phyloP scores from a whole-genome alignment of 23 red algal species.

The Cyanidioschyzon merolae region DNA sequence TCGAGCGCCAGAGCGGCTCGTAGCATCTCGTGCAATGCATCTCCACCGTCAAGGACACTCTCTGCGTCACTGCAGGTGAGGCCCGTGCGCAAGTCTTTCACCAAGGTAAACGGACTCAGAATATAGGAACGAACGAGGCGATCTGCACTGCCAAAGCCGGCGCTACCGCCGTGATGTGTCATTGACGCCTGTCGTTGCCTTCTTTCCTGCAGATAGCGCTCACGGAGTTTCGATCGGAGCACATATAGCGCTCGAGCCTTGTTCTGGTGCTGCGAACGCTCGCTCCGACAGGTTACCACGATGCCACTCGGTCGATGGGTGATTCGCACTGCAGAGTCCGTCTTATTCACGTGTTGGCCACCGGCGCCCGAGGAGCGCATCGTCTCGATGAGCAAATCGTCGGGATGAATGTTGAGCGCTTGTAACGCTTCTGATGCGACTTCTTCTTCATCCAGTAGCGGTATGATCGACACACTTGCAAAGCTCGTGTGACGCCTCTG shows the following conservation, averaged over 20 bases:
- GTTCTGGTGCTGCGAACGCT: constrained; percentile 66
- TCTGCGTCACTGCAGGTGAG: constrained; percentile 37
- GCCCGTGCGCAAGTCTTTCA: constrained; percentile 81
- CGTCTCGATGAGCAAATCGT: constrained; percentile 53
- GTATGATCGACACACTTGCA: constrained; percentile 73
- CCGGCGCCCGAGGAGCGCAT: constrained; percentile 75
- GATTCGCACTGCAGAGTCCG: constrained; percentile 71
- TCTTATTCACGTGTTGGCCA: constrained; percentile 92
- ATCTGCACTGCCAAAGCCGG: constrained; percentile 73
- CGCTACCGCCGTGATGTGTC: constrained; percentile 51
- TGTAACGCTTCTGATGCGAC: neutral
- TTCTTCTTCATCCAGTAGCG: constrained; percentile 51
- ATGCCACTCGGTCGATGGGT: constrained; percentile 70
- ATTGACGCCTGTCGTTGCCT: constrained; percentile 49
- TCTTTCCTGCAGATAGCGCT: neutral
- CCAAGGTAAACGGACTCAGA: constrained; percentile 80
- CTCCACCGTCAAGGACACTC: constrained; percentile 54
- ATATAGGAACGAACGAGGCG: constrained; percentile 60
- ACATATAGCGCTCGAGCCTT: constrained; percentile 20
- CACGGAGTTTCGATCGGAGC: neutral
- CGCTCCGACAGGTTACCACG: constrained; percentile 58
- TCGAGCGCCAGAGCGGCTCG: neutral
- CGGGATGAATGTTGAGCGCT: constrained; percentile 12
- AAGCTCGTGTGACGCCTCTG: constrained; percentile 71
- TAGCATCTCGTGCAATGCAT: neutral